Conservation (phyloP, 352 stramenopile species). For the Phytophthora hybrid region DNA sequence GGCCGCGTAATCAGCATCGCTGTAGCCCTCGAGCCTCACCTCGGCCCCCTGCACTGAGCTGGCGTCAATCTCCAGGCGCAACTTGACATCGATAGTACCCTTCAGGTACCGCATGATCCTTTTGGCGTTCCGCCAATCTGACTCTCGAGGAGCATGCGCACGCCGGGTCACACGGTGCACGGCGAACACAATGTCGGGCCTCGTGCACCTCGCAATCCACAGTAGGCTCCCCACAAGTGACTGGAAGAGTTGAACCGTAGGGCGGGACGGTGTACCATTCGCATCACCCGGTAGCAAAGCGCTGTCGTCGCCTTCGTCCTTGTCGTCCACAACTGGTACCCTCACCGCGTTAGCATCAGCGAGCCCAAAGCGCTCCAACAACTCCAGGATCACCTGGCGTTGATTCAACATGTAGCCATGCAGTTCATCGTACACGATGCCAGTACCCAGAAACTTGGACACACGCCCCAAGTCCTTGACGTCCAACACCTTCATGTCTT, state of each 20-base stretch:
- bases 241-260: background rate
- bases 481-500: too few relatives aligned
- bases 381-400: background rate
- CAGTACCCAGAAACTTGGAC: background rate
- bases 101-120: constrained; percentile 2
- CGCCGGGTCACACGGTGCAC: background rate
- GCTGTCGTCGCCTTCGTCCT: background rate
- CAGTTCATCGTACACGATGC: background rate
- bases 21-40: too few relatives aligned
- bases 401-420: background rate
- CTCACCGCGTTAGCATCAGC: background rate
- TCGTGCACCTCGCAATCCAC: background rate
- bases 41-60: too few relatives aligned
- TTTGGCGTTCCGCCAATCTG: background rate
- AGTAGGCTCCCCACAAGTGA: background rate
- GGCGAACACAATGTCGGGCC: constrained; percentile 1
- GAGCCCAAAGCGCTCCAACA: background rate
- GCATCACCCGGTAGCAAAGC: background rate
- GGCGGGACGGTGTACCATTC: background rate
- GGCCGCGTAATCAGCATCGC: too few relatives aligned
- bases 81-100: background rate
- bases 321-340: background rate
- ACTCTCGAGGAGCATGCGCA: background rate
- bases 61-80: too few relatives aligned
- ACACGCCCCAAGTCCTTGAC: too few relatives aligned